Evolutionary conservation across 345 rosid genomes (phyloP), one percentile per base, ranked within the genome.

Genomic region (Gossypium herbaceum): DNA sequence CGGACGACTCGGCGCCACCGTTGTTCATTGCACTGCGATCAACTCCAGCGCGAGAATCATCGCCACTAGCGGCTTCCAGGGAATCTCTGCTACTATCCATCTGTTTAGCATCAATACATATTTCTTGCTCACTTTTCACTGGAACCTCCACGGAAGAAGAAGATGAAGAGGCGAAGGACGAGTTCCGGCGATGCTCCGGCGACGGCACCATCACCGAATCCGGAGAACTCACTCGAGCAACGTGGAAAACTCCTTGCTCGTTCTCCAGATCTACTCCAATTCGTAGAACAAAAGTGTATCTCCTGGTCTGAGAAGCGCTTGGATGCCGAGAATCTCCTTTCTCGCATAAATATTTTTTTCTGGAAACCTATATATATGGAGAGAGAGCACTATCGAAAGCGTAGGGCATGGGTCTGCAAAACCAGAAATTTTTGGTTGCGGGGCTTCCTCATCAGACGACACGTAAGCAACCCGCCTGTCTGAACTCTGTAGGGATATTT

Each of bases 201-300:
- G 88, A 78, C 54, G 85, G 89, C 71, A 79, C 85, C 91, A 85
- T 90, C 80, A 50, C 79, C 66, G 70, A 50, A 47, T 60, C 73
- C 71, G 58, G 68, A 74, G 67, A 72, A 75, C 27, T 75, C 68
- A 7, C 75, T 71, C 54, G 45, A 45, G 58, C 67, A 8, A 4
- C 67, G 45, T 4, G 34, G 56, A 15, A 34, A 48, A 50, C 41
- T 34, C 52, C 56, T 73, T 34, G 78, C 52, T 73, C 61, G 77
- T 59, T 89, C 78, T 85, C 84, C 88, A 77, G 90, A 88, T 86
- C 94, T 79, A 27, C 51, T 51, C 47, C 29, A 29, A 48, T 65
- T 56, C 24, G 15, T 5, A 15, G 50, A 20, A 76, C 45, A 56
- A 71, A 39, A 0, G 56, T 41, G 16, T 22, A 20, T 0, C 67